These are phyloP conservation scores for Fomitiporia mediterranea DNA, from an alignment of 1,284 basidiomycete species.

Conservation along the genomic window DNA sequence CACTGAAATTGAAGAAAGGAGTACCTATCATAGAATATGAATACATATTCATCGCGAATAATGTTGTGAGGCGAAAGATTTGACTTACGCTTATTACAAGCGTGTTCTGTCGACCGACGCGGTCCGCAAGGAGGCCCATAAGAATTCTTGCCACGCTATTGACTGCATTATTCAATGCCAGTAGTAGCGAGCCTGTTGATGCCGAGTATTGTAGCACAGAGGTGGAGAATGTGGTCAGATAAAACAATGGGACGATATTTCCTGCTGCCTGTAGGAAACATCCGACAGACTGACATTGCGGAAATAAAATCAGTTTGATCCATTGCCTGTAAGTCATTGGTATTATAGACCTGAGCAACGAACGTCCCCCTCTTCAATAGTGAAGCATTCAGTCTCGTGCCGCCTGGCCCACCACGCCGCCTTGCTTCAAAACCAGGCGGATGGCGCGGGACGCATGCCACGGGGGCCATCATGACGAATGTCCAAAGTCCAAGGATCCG, in stretches of 20 bases:
- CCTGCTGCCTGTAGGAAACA: slow-evolving; percentile 43
- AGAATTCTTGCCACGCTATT: slow-evolving; percentile 39
- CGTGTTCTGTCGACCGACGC: slow-evolving; percentile 42
- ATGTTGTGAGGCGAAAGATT: background rate
- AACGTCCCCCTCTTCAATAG: slow-evolving; percentile 40
- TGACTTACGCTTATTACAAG: slow-evolving; percentile 36
- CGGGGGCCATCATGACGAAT: slow-evolving; percentile 35
- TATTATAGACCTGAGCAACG: slow-evolving; percentile 34
- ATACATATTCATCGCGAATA: too few species aligned
- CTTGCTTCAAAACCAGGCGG: slow-evolving; percentile 26
- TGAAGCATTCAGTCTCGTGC: slow-evolving; percentile 32
- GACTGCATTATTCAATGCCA: slow-evolving; percentile 40
- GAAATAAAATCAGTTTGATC: background rate
- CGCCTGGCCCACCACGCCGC: slow-evolving; percentile 12
- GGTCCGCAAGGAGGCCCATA: slow-evolving; percentile 42
- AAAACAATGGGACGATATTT: slow-evolving; percentile 42
- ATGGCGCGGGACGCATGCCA: slow-evolving; percentile 33
- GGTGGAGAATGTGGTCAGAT: slow-evolving; percentile 39
- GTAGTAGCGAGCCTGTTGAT: slow-evolving; percentile 35
- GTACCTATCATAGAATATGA: slow-evolving; percentile 27
- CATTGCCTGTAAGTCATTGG: background rate
- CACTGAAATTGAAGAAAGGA: slow-evolving; percentile 39
- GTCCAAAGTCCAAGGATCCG: slow-evolving; percentile 40
- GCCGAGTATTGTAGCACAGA: slow-evolving; percentile 37
- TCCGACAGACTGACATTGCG: slow-evolving; percentile 32